Evolutionary conservation across 164 flowering plant species (phyloP).

Genomic region (Chimonanthus salicifolius): DNA sequence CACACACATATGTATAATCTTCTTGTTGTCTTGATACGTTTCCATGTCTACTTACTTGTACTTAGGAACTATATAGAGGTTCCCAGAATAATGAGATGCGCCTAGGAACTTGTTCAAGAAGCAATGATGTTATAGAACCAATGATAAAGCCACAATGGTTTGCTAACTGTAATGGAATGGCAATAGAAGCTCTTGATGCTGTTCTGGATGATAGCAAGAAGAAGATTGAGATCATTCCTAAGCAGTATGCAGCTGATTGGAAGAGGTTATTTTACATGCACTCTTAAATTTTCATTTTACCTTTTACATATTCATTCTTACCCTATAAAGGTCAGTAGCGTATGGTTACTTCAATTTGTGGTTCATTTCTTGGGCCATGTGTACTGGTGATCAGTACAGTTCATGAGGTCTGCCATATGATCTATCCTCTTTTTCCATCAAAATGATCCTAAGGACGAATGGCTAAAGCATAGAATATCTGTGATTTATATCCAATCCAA

Average conservation of each 20-base stretch:
- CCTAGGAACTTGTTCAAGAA: slow-evolving; percentile 92
- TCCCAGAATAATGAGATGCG: slow-evolving; percentile 84
- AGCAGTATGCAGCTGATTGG: slow-evolving; percentile 89
- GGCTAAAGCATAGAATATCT: neutral
- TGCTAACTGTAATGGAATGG: slow-evolving; percentile 69
- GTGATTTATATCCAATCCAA: neutral
- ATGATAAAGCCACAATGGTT: slow-evolving; percentile 96
- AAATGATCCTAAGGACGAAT: neutral
- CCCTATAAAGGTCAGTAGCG: neutral
- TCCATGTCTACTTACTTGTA: neutral
- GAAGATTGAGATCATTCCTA: slow-evolving; percentile 79
- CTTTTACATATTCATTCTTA: neutral
- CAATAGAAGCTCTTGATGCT: slow-evolving; percentile 80
- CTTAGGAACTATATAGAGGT: slow-evolving; percentile 78
- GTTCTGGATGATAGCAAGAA: slow-evolving; percentile 46
- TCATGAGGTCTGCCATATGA: neutral
- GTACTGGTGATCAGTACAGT: neutral
- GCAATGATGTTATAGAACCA: slow-evolving; percentile 88
- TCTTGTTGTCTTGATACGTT: neutral
- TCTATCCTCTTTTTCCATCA: neutral
- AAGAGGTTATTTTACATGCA: slow-evolving; percentile 45
- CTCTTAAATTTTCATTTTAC: neutral
- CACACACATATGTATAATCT: too few species aligned
- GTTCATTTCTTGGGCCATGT: neutral
- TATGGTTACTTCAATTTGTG: neutral